Base-by-base conservation (phyloP, 2,329 filamentous ascomycete genomes). In the Cryoendolithus antarcticus region DNA sequence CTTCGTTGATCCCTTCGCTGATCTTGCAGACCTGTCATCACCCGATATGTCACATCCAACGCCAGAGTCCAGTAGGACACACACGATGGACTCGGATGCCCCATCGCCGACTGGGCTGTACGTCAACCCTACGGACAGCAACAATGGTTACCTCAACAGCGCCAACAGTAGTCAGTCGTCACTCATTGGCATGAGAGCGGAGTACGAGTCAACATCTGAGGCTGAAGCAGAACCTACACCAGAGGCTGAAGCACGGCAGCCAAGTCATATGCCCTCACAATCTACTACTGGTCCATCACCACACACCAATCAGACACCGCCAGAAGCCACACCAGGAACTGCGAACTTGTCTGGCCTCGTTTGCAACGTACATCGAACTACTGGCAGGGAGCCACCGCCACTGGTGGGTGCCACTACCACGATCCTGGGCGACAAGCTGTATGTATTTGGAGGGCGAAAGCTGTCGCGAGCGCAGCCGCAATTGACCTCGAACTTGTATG, bases 351-450 rank as follows among this genome's bases (percentile, higher is more conserved):
- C 77, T 4, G 77, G 76, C 4, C 60, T 82, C 42, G 77, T 81
- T 6, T 82, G 77, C 56, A 80, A 80, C 57, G 75, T 81, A 19
- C 74, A 80, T 50, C 67, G 88, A 47, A 96, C 91, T 1, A 96
- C 89, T 0, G 91, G 91, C 29, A 78, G 79, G 44, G 88, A 96
- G 56, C 91, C 91, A 3, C 86, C 84, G 54, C 83, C 91, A 2
- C 68, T 96, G 2, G 91, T 98, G 0, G 91, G 91, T 28, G 89
- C 91, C 4, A 95, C 91, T 0, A 96, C 91, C 0, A 96, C 91
- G 0, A 84, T 96, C 35, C 62, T 98, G 1, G 91, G 89, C 21
- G 91, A 98, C 61, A 95, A 93, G 60, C 71, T 98, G 13, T 98
- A 94, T 59, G 88, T 96, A 3, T 98, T 96, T 65, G 91, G 91